Base-by-base conservation (phyloP, 2,329 filamentous ascomycete species). In the Cladorrhinum sp. region DNA sequence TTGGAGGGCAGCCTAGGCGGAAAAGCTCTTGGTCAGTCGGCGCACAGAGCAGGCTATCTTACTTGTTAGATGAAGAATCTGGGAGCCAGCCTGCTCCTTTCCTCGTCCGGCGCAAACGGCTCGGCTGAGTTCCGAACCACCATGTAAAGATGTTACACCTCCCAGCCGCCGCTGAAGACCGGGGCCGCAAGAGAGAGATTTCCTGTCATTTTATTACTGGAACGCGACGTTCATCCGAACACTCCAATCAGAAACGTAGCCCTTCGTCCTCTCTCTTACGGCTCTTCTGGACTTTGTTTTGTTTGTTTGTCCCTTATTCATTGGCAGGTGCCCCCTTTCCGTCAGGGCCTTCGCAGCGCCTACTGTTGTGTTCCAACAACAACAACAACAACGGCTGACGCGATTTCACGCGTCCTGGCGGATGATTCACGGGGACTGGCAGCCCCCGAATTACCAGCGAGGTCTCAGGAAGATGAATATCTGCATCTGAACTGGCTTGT, bases 401-500 rank as follows among this genome's bases (percentile, higher is more conserved):
- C 58, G 36, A 49, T 51, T 20, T 49, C 16, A 46, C 48, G 49
- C 61, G 51, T 55, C 21, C 21, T 24, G 56, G 26, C 51, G 42
- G 33, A 46, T 36, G 49, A 52, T 51, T 48, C 20, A 33, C 30
- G 54, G 57, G 53, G 30, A 21, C 20, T 46, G 10, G 12, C n/a
- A 55, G 48, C 12, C 53, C 54, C 49, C 57, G 52, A 58, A 36
- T 61, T 52, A 55, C 50, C 33, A 53, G 26, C n/a, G 26, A 18
- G 21, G 62, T 58, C 55, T 60, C 61, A 62, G 33, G 26, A 48
- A 53, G 62, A 62, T 60, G 60, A 51, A 36, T 30, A 20, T 61
- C 50, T 58, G 55, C 60, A 61, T 64, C 61, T 57, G 61, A 65
- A 62, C 67, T 66, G 63, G 20, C 48, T 57, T 42, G 39, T 58